phyloP scores from a whole-genome alignment of 768 basidiomycete genomes.

The Suillus cothurnatus region DNA sequence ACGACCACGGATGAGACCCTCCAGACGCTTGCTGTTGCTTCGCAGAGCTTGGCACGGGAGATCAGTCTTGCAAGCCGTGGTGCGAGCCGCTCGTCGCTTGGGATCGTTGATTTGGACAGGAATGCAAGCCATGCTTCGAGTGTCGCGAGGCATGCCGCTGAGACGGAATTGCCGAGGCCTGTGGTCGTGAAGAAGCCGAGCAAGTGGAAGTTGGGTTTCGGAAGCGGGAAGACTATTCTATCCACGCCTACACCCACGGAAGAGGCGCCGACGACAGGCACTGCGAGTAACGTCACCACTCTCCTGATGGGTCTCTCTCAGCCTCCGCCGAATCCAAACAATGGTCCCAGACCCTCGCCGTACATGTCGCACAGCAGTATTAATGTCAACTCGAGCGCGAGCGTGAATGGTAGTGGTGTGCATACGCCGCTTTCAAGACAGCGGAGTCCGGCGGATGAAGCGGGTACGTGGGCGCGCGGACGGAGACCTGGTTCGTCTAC shows the following conservation, averaged over 20 bases:
- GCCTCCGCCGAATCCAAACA: slow-evolving; percentile 29
- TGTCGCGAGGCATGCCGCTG: slow-evolving; percentile 34
- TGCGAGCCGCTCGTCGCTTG: slow-evolving; percentile 44
- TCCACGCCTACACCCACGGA: slow-evolving; percentile 37
- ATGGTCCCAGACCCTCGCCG: background rate
- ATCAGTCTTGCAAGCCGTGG: slow-evolving; percentile 56
- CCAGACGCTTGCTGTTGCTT: slow-evolving; percentile 73
- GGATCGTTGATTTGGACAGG: slow-evolving; percentile 26
- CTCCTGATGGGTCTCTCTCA: slow-evolving; percentile 73
- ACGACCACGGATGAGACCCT: slow-evolving; percentile 55
- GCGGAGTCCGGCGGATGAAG: slow-evolving; percentile 41
- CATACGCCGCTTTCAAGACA: slow-evolving; percentile 33
- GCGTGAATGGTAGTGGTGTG: slow-evolving; percentile 7
- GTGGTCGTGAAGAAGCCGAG: slow-evolving; percentile 66
- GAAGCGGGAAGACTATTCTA: slow-evolving; percentile 67
- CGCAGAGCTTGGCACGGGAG: slow-evolving; percentile 82
- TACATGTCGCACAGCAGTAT: background rate
- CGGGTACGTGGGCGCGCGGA: slow-evolving; percentile 51
- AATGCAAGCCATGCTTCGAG: slow-evolving; percentile 26
- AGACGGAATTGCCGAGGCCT: slow-evolving; percentile 22
- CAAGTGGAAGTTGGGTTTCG: slow-evolving; percentile 54
- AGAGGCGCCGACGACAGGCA: slow-evolving; percentile 48
- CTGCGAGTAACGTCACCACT: slow-evolving; percentile 76
- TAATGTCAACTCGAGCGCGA: background rate
- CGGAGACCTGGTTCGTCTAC: slow-evolving; percentile 37